Conservation (phyloP, 306 rosid genomes). For the Acmispon strigosus region DNA sequence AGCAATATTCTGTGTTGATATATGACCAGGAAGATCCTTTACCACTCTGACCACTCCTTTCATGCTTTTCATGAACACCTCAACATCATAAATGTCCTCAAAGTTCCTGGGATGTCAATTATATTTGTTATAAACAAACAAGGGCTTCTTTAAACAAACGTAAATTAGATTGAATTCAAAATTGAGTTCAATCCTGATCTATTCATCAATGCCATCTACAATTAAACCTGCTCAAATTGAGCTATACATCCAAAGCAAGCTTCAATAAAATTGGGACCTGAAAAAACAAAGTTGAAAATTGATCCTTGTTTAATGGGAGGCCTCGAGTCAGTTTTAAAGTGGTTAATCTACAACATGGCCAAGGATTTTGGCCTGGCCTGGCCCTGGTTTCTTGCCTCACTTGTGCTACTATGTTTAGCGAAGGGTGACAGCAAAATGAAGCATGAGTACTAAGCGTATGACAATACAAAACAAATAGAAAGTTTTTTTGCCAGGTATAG, state of each 20-base stretch:
- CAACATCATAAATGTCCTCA: conserved; percentile 66
- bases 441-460: background rate
- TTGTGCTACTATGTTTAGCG: background rate
- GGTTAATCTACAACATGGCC: background rate
- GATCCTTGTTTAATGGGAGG: background rate
- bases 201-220: background rate
- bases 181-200: background rate
- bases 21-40: conserved; percentile 46
- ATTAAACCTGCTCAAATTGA: background rate
- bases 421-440: background rate
- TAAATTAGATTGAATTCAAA: background rate
- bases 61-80: conserved; percentile 55
- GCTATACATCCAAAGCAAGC: background rate
- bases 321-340: background rate
- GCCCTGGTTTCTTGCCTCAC: background rate
- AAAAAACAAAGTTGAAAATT: background rate
- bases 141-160: background rate
- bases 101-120: conserved; percentile 48
- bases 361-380: background rate
- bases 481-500: background rate
- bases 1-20: conserved; percentile 55
- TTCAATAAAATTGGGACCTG: background rate
- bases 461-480: background rate
- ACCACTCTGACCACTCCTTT: conserved; percentile 67
- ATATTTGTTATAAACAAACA: background rate